Evolutionary conservation across 2,329 filamentous ascomycete genomes (phyloP), one percentile per base, ranked within the genome.

Genomic region (Fulvia fulva): DNA sequence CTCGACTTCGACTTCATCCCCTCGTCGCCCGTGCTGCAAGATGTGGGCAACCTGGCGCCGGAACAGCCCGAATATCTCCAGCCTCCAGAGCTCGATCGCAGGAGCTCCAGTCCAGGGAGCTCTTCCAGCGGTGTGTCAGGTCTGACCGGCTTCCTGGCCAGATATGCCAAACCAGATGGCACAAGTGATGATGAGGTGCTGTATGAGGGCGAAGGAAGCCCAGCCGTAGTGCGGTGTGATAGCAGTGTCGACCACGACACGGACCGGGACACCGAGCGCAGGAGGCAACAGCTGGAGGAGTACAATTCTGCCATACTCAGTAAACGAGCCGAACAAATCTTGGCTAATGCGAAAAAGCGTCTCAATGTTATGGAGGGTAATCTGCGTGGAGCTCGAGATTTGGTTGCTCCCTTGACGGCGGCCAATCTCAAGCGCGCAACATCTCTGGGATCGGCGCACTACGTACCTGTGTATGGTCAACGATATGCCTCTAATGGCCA

Each of bases 291-390:
- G 53, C 71, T 75, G 28, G 77, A 82, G 3, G 83, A 86, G 57
- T 84, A 87, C 67, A 90, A 90, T 3, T 90, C 89, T 51, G 86
- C 83, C 16, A 86, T 89, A 23, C 76, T 96, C 63, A 93, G 90
- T 72, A 87, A 87, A 65, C 85, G 91, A 67, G 92, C 92, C 1
- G 92, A 97, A 71, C 81, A 92, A 69, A 97, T 97, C 70, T 80
- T 97, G 56, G 90, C 91, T 56, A 96, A 96, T 75, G 93, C 93
- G 30, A 97, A 97, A 77, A 87, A 86, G 72, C 83, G 91, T 66
- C 80, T 97, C 61, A 94, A 90, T 70, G 91, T 90, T 30, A 96
- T 97, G 91, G 93, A 97, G 75, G 91, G 88, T 37, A 97, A 97
- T 67, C 79, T 97, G 21, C 87, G 83, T 57, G 87, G 90, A 60